A percentile compares a stretch with the other conserved stretches of the same genome.
These are phyloP conservation scores for Albifimbria verrucaria DNA, from an alignment of 2,329 filamentous ascomycete genomes.

Conservation along the genomic window DNA sequence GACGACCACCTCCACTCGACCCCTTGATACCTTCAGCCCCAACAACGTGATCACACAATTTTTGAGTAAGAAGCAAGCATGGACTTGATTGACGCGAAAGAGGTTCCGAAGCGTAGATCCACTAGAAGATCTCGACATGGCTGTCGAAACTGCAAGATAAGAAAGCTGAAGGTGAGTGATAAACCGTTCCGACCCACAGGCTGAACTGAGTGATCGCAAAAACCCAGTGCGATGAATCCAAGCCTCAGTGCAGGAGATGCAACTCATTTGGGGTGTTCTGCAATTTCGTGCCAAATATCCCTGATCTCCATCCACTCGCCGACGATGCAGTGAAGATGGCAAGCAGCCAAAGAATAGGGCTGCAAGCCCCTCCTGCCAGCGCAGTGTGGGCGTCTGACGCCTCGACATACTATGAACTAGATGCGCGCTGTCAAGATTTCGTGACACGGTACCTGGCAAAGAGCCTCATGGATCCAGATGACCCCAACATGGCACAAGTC, in stretches of 20 bases:
- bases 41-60: neutral
- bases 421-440: conserved; percentile 38
- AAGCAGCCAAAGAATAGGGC: conserved; percentile 13
- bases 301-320: conserved; percentile 34
- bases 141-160: conserved; percentile 49
- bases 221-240: conserved; percentile 46
- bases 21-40: neutral
- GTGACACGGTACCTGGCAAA: conserved; percentile 34
- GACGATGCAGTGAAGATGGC: conserved; percentile 16
- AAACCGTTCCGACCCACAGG: neutral
- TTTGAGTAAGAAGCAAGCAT: neutral
- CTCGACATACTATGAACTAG: conserved; percentile 29
- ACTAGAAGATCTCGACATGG: conserved; percentile 39
- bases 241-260: conserved; percentile 40
- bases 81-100: neutral
- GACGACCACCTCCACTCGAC: neutral
- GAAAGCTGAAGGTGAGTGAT: conserved; percentile 42
- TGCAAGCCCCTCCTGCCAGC: conserved; percentile 20
- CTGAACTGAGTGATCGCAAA: neutral
- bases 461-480: conserved; percentile 32
- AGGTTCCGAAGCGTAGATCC: neutral
- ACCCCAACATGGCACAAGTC: conserved; percentile 32
- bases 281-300: conserved; percentile 33
- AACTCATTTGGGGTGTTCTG: conserved; percentile 40
- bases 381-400: conserved; percentile 31